Evolutionary conservation across 768 basidiomycete genomes (phyloP).

Genomic region (Galerina sulciceps): DNA sequence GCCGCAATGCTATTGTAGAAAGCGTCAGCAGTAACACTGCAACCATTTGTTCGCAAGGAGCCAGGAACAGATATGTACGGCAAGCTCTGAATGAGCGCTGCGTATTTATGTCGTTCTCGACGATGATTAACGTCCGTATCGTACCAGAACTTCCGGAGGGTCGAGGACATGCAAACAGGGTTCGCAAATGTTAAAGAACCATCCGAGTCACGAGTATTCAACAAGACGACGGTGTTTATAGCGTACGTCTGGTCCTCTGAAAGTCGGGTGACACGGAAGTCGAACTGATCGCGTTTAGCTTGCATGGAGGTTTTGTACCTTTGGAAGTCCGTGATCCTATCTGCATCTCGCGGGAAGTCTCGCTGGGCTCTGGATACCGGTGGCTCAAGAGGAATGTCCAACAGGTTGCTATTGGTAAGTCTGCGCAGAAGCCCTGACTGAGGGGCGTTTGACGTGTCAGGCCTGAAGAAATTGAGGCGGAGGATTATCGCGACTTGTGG

Average conservation of each 20-base stretch:
- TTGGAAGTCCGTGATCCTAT: background rate
- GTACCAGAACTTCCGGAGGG: background rate
- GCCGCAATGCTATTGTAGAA: too few relatives aligned
- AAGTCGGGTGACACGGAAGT: constrained; percentile 25
- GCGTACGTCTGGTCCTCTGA: constrained; percentile 19
- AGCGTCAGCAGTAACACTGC: too few relatives aligned
- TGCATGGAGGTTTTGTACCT: too few relatives aligned
- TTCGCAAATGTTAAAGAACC: constrained; percentile 20
- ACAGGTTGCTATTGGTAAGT: constrained; percentile 6
- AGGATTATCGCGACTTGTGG: constrained; percentile 30
- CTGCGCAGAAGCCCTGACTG: background rate
- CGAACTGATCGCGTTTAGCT: constrained; percentile 23
- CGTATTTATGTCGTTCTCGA: too few relatives aligned
- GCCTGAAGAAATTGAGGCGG: constrained; percentile 9
- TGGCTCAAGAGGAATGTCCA: constrained; percentile 6
- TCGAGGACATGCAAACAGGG: constrained; percentile 7
- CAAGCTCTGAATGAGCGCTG: too few relatives aligned
- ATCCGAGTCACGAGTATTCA: constrained; percentile 9
- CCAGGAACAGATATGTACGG: too few relatives aligned
- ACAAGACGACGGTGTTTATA: constrained; percentile 19
- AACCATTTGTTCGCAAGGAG: too few relatives aligned
- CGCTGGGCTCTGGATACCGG: background rate
- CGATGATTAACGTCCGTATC: too few relatives aligned
- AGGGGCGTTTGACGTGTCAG: background rate
- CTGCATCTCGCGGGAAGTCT: constrained; percentile 1